Evolutionary conservation across 192 early-diverging fungal genomes (phyloP).

Genomic region (Rhizophagus clarus): DNA sequence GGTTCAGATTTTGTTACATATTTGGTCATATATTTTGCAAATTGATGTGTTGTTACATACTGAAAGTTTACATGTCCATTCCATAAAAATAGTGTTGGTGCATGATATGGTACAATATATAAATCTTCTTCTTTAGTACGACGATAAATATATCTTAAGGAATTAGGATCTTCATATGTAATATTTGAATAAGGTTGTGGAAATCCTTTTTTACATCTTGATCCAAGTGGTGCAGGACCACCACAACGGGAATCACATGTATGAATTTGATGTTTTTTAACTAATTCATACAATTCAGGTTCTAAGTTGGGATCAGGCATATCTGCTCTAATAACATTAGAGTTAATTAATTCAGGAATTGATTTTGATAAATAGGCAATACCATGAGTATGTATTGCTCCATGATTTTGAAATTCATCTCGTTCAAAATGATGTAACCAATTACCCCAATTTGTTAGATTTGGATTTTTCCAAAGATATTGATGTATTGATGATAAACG

Average conservation of each 20-base stretch:
- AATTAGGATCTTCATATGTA: no score
- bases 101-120: neutral
- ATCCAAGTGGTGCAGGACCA: neutral
- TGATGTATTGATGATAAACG: neutral
- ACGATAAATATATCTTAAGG: no score
- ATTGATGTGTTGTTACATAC: neutral
- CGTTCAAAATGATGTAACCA: slow-evolving; percentile 7
- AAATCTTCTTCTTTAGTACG: neutral
- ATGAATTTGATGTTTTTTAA: slow-evolving; percentile 1
- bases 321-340: neutral
- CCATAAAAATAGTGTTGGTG: neutral
- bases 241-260: neutral
- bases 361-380: neutral
- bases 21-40: slow-evolving; percentile 12
- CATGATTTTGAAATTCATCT: slow-evolving; percentile 20
- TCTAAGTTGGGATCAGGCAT: neutral
- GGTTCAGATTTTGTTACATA: neutral
- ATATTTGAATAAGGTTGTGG: no score
- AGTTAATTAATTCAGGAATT: neutral
- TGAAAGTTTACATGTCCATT: neutral
- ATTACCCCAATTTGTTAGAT: neutral
- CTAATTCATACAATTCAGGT: neutral
- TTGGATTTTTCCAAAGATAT: neutral
- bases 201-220: no score
- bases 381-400: slow-evolving; percentile 2